phyloP scores from a whole-genome alignment of 805 yeast genomes.

The Kodamaea jinghongensis region DNA sequence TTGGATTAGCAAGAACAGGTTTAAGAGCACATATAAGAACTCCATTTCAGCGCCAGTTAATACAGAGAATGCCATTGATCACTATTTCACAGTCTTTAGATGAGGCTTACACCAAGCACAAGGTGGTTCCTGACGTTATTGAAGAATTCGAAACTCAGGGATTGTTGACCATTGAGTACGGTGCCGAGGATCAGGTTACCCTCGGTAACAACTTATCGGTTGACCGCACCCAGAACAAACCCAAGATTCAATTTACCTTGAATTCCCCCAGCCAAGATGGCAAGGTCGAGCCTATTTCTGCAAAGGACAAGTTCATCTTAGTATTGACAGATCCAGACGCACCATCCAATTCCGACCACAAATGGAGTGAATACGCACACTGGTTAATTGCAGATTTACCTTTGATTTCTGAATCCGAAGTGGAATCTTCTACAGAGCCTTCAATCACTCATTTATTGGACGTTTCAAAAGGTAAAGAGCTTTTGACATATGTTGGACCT shows the following conservation, averaged over 20 bases:
- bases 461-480: conserved; percentile 33
- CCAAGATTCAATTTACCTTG: conserved; percentile 64
- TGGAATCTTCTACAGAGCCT: conserved; percentile 27
- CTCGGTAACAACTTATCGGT: conserved; percentile 73
- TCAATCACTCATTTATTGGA: conserved; percentile 28
- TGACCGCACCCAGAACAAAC: conserved; percentile 64
- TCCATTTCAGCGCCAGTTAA: background rate
- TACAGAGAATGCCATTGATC: conserved; percentile 39
- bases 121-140: conserved; percentile 51
- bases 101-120: conserved; percentile 48
- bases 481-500: conserved; percentile 71
- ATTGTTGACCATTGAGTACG: conserved; percentile 60
- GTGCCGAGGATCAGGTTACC: conserved; percentile 59
- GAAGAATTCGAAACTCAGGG: conserved; percentile 51
- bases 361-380: conserved; percentile 87
- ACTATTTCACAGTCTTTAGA: conserved; percentile 56
- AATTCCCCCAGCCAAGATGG: conserved; percentile 44
- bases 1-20: background rate
- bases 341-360: conserved; percentile 76
- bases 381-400: conserved; percentile 59
- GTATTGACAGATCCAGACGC: conserved; percentile 94
- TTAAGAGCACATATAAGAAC: background rate
- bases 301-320: conserved; percentile 61
- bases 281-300: conserved; percentile 36
- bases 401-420: conserved; percentile 33